Evolutionary conservation across 2,329 filamentous ascomycete species (phyloP).

Genomic region (Diaporthe eres): DNA sequence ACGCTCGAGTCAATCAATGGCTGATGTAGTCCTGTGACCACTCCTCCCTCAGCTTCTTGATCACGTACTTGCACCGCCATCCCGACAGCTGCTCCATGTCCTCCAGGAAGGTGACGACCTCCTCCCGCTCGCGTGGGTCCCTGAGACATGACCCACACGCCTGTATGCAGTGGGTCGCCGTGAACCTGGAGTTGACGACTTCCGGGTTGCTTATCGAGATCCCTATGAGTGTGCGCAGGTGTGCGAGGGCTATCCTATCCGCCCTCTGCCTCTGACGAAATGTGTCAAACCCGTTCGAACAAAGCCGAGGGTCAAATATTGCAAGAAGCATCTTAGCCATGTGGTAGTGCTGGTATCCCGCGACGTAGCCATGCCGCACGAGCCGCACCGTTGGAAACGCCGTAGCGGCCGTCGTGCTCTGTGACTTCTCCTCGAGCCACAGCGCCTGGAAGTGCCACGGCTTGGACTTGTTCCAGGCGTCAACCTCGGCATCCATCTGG

Average conservation of each 20-base stretch:
- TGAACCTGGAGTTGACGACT: slow-evolving; percentile 47
- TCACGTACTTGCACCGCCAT: slow-evolving; percentile 24
- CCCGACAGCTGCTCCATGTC: slow-evolving; percentile 20
- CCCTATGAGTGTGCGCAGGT: slow-evolving; percentile 46
- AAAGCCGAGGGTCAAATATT: slow-evolving; percentile 54
- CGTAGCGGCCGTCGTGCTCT: not conserved
- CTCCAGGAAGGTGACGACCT: slow-evolving; percentile 19
- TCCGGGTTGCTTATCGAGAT: slow-evolving; percentile 48
- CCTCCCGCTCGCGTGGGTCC: slow-evolving; percentile 21
- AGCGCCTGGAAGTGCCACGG: slow-evolving; percentile 38
- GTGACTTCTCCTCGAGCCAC: slow-evolving; percentile 10
- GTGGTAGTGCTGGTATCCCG: slow-evolving; percentile 57
- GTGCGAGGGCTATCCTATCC: slow-evolving; percentile 45
- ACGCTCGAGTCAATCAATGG: slow-evolving; percentile 11
- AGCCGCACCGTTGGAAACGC: slow-evolving; percentile 43
- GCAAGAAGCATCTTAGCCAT: slow-evolving; percentile 55
- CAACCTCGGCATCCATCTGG: slow-evolving; percentile 44
- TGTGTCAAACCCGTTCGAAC: slow-evolving; percentile 46
- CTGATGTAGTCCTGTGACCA: slow-evolving; percentile 21
- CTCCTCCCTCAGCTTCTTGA: slow-evolving; percentile 25
- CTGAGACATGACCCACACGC: slow-evolving; percentile 11
- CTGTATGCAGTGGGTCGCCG: slow-evolving; percentile 45
- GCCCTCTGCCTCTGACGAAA: slow-evolving; percentile 43
- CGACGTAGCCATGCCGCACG: slow-evolving; percentile 45
- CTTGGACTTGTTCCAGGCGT: slow-evolving; percentile 45